A percentile compares a stretch with the other conserved stretches of the same genome.
These are phyloP conservation scores for Globisporangium alternatum DNA, from an alignment of 352 stramenopile genomes.

Conservation along the genomic window DNA sequence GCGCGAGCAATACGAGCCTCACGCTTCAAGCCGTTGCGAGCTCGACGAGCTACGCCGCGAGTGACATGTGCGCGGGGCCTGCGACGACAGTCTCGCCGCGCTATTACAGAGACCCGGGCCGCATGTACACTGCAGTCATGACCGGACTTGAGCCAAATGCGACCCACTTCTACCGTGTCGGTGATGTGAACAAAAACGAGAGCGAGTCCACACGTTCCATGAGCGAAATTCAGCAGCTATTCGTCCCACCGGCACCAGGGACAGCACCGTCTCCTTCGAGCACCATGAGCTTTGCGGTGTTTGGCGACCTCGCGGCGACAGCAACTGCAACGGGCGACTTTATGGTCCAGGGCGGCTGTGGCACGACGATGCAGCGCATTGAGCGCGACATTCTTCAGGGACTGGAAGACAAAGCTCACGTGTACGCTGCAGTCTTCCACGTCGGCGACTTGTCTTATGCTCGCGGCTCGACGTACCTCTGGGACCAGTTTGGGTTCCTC, in stretches of 20 bases:
- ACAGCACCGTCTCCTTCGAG: background rate
- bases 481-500: slow-evolving; percentile 83
- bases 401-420: slow-evolving; percentile 24
- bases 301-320: slow-evolving; percentile 45
- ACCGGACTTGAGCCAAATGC: slow-evolving; percentile 4
- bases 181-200: background rate
- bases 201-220: background rate
- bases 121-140: slow-evolving; percentile 20
- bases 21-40: slow-evolving; percentile 7
- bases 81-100: slow-evolving; percentile 13
- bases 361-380: slow-evolving; percentile 18
- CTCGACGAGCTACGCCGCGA: slow-evolving; percentile 15
- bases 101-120: slow-evolving; percentile 15
- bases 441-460: slow-evolving; percentile 84
- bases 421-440: slow-evolving; percentile 75
- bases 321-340: slow-evolving; percentile 12
- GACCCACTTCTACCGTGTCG: slow-evolving; percentile 22
- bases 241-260: slow-evolving; percentile 11
- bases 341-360: slow-evolving; percentile 12
- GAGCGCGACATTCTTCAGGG: slow-evolving; percentile 13
- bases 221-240: slow-evolving; percentile 19
- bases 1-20: slow-evolving; percentile 22
- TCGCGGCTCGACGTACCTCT: slow-evolving; percentile 60
- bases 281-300: slow-evolving; percentile 46
- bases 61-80: slow-evolving; percentile 16